Evolutionary conservation across 2,329 filamentous ascomycete genomes (phyloP).

Genomic region (Neonectria hederae): DNA sequence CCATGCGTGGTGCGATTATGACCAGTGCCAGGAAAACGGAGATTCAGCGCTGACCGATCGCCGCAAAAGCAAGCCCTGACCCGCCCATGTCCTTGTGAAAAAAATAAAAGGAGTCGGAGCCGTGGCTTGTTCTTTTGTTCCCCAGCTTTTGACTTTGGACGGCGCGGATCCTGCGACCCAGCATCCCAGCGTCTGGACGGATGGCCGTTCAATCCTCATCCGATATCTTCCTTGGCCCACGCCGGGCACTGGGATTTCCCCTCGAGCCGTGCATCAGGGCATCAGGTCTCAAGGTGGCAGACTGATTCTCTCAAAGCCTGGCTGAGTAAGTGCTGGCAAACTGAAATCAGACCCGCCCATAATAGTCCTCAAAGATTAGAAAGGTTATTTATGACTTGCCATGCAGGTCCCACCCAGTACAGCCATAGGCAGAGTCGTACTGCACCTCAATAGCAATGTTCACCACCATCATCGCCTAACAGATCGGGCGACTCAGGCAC

Average conservation of each 20-base stretch:
- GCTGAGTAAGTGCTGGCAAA: not conserved
- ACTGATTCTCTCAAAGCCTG: not conserved
- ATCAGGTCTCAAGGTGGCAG: not conserved
- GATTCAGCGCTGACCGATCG: not conserved
- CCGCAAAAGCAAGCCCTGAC: not conserved
- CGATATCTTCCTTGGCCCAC: slow-evolving; percentile 1
- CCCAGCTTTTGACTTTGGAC: not conserved
- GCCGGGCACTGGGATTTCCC: not conserved
- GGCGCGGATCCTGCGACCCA: not conserved
- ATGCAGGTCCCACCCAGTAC: no score
- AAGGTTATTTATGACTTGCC: no score
- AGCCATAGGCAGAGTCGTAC: no score
- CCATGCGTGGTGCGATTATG: not conserved
- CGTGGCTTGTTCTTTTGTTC: not conserved
- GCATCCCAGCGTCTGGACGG: not conserved
- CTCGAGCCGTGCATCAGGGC: not conserved
- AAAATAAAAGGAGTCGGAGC: not conserved
- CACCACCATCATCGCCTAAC: no score
- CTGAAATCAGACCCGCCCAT: no score
- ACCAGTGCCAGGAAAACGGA: not conserved
- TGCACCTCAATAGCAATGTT: no score
- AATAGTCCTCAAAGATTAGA: no score
- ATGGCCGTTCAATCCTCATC: slow-evolving; percentile 1
- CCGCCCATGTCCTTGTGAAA: not conserved
- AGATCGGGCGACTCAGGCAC: no score